Evolutionary conservation across 345 rosid species (phyloP).

Genomic region (Camelina hispida): DNA sequence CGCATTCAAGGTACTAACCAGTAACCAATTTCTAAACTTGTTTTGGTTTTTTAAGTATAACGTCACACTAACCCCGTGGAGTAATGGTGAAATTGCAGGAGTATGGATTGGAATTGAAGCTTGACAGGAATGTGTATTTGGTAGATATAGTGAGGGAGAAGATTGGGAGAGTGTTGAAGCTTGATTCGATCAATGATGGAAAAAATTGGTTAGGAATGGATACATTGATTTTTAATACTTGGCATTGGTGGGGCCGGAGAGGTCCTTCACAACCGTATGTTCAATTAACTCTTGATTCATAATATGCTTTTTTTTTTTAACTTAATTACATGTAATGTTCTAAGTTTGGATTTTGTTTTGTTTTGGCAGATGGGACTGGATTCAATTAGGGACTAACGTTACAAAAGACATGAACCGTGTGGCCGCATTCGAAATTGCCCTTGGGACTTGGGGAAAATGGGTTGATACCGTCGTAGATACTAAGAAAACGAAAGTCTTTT

Average conservation of each 20-base stretch:
- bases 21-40: background rate
- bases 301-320: background rate
- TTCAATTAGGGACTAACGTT: slow-evolving; percentile 49
- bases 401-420: slow-evolving; percentile 77
- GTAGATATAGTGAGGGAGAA: slow-evolving; percentile 66
- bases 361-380: slow-evolving; percentile 72
- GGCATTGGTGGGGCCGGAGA: slow-evolving; percentile 93
- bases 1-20: slow-evolving; percentile 45
- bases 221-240: slow-evolving; percentile 80
- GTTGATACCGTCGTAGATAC: slow-evolving; percentile 68
- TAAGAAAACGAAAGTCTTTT: slow-evolving; percentile 59
- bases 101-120: slow-evolving; percentile 57
- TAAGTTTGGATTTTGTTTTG: background rate
- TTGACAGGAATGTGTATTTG: slow-evolving; percentile 65
- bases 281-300: background rate
- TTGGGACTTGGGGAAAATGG: slow-evolving; percentile 81
- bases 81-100: slow-evolving; percentile 50
- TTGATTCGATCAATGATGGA: slow-evolving; percentile 73
- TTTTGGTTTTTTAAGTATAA: background rate
- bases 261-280: slow-evolving; percentile 75
- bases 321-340: slow-evolving; percentile 7
- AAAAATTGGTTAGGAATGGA: slow-evolving; percentile 68
- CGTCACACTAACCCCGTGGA: slow-evolving; percentile 12
- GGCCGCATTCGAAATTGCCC: slow-evolving; percentile 68
- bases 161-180: slow-evolving; percentile 68